Evolutionary conservation across 371 early-diverging fungal species (phyloP).

Genomic region (Mortierella sp.): DNA sequence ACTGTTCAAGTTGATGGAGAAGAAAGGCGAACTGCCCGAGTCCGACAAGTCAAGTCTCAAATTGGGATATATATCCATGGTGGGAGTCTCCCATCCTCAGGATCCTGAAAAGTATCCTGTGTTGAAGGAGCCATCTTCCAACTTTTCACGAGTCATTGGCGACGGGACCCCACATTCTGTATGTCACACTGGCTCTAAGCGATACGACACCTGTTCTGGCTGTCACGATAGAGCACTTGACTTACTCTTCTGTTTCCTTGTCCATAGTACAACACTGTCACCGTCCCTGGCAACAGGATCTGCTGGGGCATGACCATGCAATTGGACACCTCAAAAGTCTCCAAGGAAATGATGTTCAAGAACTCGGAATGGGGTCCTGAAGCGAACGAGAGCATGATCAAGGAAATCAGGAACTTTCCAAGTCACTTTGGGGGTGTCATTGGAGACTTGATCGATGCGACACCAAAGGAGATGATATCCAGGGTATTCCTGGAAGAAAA

Average conservation of each 20-base stretch:
- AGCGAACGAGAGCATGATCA: slow-evolving; percentile 21
- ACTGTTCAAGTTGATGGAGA: slow-evolving; percentile 17
- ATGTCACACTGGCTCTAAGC: background rate
- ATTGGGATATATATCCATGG: slow-evolving; percentile 31
- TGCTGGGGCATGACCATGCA: slow-evolving; percentile 26
- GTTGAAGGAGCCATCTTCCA: slow-evolving; percentile 3
- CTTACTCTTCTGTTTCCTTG: background rate
- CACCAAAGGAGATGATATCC: slow-evolving; percentile 19
- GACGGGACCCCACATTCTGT: slow-evolving; percentile 23
- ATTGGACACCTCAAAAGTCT: background rate
- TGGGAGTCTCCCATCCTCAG: slow-evolving; percentile 22
- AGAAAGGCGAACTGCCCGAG: slow-evolving; percentile 8
- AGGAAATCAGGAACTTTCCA: slow-evolving; percentile 3
- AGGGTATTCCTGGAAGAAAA: slow-evolving; percentile 42
- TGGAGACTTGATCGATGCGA: slow-evolving; percentile 29
- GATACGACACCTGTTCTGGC: background rate
- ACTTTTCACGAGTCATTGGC: slow-evolving; percentile 15
- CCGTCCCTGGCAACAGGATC: slow-evolving; percentile 20
- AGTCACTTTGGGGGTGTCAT: slow-evolving; percentile 16
- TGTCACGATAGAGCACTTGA: background rate
- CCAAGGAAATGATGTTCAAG: slow-evolving; percentile 6
- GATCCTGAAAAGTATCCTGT: slow-evolving; percentile 27
- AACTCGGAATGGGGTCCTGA: slow-evolving; percentile 26
- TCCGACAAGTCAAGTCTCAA: slow-evolving; percentile 13
- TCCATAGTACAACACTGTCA: slow-evolving; percentile 15